Evolutionary conservation across 73 alveolate species (phyloP).

Genomic region (Tetrahymena borealis): DNA sequence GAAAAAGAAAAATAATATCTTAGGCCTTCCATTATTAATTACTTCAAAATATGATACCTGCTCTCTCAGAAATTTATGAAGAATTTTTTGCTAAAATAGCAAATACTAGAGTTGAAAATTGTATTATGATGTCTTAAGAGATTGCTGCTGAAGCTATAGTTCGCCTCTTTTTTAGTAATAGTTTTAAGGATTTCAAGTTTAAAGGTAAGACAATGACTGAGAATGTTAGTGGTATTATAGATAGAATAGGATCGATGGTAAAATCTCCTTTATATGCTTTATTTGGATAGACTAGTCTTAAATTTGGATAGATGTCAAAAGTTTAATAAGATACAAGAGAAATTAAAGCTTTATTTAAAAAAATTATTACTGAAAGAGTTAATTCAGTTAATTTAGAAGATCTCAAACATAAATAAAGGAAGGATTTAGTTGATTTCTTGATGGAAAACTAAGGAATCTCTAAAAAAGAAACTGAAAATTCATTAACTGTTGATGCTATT

Average conservation of each 20-base stretch:
- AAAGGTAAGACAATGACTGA: neutral
- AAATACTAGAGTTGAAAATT: neutral
- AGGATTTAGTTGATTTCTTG: neutral
- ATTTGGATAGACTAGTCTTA: neutral
- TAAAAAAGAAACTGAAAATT: neutral
- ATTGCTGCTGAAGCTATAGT: neutral
- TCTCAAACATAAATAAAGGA: neutral
- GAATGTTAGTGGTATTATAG: neutral
- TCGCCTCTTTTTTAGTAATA: neutral
- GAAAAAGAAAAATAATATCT: neutral
- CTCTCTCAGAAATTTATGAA: neutral
- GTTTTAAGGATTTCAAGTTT: neutral
- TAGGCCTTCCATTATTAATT: neutral
- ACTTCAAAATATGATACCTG: neutral
- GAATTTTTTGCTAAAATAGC: neutral
- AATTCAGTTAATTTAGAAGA: neutral
- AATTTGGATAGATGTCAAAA: neutral
- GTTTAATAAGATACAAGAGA: neutral
- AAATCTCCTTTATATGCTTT: neutral
- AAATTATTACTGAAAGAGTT: neutral
- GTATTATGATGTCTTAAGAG: neutral
- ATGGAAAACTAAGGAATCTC: neutral
- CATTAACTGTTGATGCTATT: neutral
- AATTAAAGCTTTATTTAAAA: neutral
- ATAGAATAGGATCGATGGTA: neutral